Base-by-base conservation (phyloP, 2,329 filamentous ascomycete genomes). In the Claviceps quebecensis region DNA sequence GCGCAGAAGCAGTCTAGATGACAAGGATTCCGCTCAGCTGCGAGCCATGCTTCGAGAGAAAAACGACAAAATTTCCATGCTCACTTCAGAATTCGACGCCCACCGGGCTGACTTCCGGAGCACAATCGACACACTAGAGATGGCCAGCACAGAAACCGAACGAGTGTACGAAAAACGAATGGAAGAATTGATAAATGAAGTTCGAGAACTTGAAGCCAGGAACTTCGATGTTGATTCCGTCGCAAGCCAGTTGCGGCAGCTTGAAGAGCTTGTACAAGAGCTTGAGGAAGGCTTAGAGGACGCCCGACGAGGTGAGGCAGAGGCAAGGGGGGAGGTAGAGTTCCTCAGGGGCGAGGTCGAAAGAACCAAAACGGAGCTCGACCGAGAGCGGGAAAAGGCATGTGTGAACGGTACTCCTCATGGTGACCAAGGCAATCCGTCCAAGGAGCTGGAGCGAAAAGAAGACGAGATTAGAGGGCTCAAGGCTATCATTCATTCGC, bases 401-500 rank as follows among this genome's bases (percentile, higher is more conserved):
- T 55, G 58, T 2, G 48, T 57, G 2, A 54, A 52, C 41, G 76
- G 76, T 17, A 56, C 58, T 5, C 61, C 61, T 43, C 66, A 63
- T 49, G 66, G 63, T 26, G 72, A 74, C 11, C 72, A 74, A 1
- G 66, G 71, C 9, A 69, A 73, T 23, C 66, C 72, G 46, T 76
- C 78, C 44, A 87, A 87, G 65, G 89, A 95, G 56, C 69, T 97
- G 34, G 89, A 94, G 63, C 86, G 95, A 63, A 93, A 94, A 64
- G 91, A 98, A 61, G 93, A 98, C 60, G 93, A 98, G 71, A 97
- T 98, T 61, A 80, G 91, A 55, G 93, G 93, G 46, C 77, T 98
- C 57, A 98, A 97, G 68, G 91, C 93, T 44, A 97, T 98, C 63
- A 97, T 98, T 54, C 91, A 97, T 68, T 95, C 88, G 17, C 75